phyloP scores from a whole-genome alignment of 176 grass and related monocot genomes.

The Chrysopogon serrulatus region DNA sequence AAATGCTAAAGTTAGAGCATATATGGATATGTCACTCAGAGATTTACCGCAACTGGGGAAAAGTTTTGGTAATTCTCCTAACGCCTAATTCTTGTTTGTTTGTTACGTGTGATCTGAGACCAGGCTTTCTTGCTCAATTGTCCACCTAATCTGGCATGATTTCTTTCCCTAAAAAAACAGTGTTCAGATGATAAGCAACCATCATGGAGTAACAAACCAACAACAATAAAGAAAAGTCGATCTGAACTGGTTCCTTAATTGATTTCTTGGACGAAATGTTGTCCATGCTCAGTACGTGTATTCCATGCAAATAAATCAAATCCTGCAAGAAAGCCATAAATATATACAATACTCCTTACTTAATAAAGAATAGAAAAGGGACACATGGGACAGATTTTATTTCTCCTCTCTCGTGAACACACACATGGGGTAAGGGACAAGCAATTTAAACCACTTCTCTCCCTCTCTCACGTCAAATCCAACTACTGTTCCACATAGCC shows the following conservation, averaged over 20 bases:
- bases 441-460: constrained; percentile 6
- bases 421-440: constrained; percentile 26
- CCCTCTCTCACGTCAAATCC: constrained; percentile 13
- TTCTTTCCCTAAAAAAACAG: not conserved
- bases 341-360: not conserved
- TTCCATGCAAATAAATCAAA: constrained; percentile 26
- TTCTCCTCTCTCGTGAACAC: not conserved
- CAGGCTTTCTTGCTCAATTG: not conserved
- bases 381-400: constrained; percentile 15
- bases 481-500: constrained; percentile 26
- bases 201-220: not conserved
- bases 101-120: not conserved
- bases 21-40: not conserved
- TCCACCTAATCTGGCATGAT: not conserved
- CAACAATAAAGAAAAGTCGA: not conserved
- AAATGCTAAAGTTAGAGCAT: not conserved
- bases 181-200: not conserved
- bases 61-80: not conserved
- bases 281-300: not conserved
- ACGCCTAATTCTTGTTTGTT: not conserved
- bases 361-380: not conserved
- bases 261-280: not conserved
- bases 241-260: not conserved
- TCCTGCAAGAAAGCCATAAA: not conserved
- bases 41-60: not conserved